These are phyloP conservation scores for Aegilops speltoides DNA, from an alignment of 176 grass and related monocot genomes.

Conservation along the genomic window DNA sequence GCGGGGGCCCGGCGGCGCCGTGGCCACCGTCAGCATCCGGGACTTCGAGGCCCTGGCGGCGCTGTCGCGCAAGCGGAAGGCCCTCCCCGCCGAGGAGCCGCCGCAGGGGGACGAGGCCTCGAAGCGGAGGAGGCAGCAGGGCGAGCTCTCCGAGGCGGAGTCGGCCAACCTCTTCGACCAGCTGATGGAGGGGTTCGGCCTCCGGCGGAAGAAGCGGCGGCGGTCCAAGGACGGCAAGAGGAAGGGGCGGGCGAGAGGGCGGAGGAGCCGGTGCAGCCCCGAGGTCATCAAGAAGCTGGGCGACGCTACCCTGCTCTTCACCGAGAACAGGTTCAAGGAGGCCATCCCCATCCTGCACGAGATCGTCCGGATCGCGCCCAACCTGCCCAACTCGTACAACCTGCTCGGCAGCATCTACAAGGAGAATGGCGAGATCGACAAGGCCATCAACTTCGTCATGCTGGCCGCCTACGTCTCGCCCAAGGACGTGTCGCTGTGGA, in stretches of 20 bases:
- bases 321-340: conserved; percentile 69
- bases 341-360: conserved; percentile 82
- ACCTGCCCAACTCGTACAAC: conserved; percentile 76
- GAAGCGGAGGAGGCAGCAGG: conserved; percentile 54
- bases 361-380: conserved; percentile 75
- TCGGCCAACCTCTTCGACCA: conserved; percentile 76
- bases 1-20: neutral
- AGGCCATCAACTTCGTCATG: conserved; percentile 81
- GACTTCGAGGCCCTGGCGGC: conserved; percentile 63
- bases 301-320: conserved; percentile 74
- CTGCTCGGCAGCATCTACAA: conserved; percentile 80
- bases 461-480: conserved; percentile 83
- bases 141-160: conserved; percentile 60
- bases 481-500: conserved; percentile 85
- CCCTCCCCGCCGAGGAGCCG: conserved; percentile 43
- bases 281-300: conserved; percentile 75
- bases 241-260: conserved; percentile 72
- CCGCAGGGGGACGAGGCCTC: conserved; percentile 48
- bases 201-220: conserved; percentile 44
- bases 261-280: conserved; percentile 56
- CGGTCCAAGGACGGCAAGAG: conserved; percentile 49
- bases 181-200: conserved; percentile 81
- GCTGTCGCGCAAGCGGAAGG: conserved; percentile 61
- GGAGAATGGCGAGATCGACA: conserved; percentile 66
- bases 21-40: neutral